Percentiles rank a stretch among this genome's conserved stretches.
phyloP scores from a whole-genome alignment of 176 grass and related monocot genomes.

The Carex cristatella region DNA sequence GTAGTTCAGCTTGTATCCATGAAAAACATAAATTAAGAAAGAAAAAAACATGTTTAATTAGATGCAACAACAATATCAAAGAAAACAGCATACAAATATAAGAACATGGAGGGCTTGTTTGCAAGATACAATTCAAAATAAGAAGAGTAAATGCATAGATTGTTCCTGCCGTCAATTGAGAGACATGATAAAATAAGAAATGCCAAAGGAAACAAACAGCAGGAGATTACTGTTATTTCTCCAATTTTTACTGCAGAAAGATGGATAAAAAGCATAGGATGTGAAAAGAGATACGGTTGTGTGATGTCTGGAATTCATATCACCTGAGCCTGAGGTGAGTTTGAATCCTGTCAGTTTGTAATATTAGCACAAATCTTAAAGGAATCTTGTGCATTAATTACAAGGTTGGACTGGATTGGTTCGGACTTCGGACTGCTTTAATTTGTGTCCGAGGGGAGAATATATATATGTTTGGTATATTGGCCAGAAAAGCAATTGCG shows the following conservation, averaged over 20 bases:
- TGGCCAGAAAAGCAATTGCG: constrained; percentile 17
- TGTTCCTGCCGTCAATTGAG: constrained; percentile 6
- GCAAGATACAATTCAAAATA: not conserved
- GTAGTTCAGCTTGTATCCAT: not conserved
- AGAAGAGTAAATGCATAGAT: constrained; percentile 8
- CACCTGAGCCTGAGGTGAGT: too few relatives aligned
- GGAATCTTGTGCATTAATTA: too few relatives aligned
- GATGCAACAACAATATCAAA: not conserved
- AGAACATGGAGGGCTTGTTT: not conserved
- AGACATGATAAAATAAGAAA: not conserved
- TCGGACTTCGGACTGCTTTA: too few relatives aligned
- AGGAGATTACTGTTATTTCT: not conserved
- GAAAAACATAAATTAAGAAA: not conserved
- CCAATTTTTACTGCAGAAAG: not conserved
- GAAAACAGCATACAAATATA: not conserved
- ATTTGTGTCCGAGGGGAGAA: not conserved
- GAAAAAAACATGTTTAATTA: not conserved
- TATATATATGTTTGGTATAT: constrained; percentile 9
- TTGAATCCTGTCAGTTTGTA: too few relatives aligned
- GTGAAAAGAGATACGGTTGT: not conserved
- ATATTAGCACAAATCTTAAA: too few relatives aligned
- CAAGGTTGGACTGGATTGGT: too few relatives aligned
- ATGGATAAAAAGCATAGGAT: not conserved
- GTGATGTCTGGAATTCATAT: not conserved
- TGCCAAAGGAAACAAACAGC: not conserved